These are phyloP conservation scores for Talaromyces amestolkiae DNA, from an alignment of 2,329 filamentous ascomycete genomes.

Conservation along the genomic window DNA sequence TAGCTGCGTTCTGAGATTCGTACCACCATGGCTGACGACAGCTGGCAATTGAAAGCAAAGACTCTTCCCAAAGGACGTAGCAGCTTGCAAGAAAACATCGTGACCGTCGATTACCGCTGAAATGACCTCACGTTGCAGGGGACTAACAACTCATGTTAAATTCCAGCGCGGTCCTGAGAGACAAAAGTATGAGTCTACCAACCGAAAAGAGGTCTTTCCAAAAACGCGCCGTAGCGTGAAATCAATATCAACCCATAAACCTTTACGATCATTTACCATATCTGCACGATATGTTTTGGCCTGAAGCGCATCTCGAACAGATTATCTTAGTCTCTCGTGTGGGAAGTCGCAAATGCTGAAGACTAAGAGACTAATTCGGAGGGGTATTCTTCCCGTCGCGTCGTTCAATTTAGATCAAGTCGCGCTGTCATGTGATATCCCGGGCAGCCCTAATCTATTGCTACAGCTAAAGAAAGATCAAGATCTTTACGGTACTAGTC, in stretches of 20 bases:
- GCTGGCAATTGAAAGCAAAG: slow-evolving; percentile 90
- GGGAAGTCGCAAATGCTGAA: slow-evolving; percentile 2
- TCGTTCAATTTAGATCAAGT: neutral
- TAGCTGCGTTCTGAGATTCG: slow-evolving; percentile 33
- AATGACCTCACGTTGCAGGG: slow-evolving; percentile 84
- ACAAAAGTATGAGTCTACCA: neutral
- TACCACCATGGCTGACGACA: slow-evolving; percentile 80
- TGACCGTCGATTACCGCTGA: slow-evolving; percentile 73
- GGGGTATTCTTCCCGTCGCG: neutral
- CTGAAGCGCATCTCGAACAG: slow-evolving; percentile 4
- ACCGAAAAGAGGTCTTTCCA: slow-evolving; percentile 72
- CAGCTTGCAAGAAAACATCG: slow-evolving; percentile 90
- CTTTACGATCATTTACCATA: slow-evolving; percentile 29
- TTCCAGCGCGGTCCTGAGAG: neutral
- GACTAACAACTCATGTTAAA: slow-evolving; percentile 49
- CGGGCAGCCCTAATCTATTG: neutral
- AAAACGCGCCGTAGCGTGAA: slow-evolving; percentile 74
- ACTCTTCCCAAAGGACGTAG: slow-evolving; percentile 77
- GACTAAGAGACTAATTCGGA: neutral
- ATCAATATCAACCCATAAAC: slow-evolving; percentile 59
- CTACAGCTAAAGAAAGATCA: neutral
- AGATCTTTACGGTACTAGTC: neutral
- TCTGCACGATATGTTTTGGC: slow-evolving; percentile 25
- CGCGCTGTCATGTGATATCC: slow-evolving; percentile 17
- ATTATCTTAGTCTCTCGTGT: neutral